Evolutionary conservation across 2,329 filamentous ascomycete species (phyloP), one percentile per base, ranked within the genome.

Genomic region (Claviceps digitariae): DNA sequence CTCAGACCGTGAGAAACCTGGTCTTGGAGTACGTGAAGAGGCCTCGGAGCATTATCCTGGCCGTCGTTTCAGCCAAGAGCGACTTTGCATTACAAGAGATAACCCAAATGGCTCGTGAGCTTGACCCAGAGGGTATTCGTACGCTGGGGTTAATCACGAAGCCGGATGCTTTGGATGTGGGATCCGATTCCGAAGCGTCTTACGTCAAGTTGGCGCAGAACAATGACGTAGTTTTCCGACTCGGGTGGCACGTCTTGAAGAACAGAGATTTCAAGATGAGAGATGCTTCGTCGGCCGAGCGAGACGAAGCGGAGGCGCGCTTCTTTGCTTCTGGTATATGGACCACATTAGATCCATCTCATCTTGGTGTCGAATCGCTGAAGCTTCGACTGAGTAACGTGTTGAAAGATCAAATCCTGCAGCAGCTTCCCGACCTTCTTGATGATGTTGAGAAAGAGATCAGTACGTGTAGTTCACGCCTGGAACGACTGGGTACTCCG

Each of bases 111-210:
- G 49, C 49, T 2, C 52, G 52, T 0, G 25, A 54, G 38, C 29
- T 52, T 15, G 52, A 56, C 17, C 54, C 54, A 2, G 20, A 43
- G 15, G 64, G 69, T 1, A 27, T 43, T 1, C 73, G 77, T 6
- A 81, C 77, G 0, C 61, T 81, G 2, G 77, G 77, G 9, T 70
- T 81, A 55, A 74, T 81, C 57, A 82, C 79, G 0, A 81, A 81
- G 60, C 76, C 76, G 0, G 77, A 81, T 56, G 62, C 57, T 4
- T 41, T 60, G 12, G 54, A 53, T 38, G 51, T 46, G 2, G 61
- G 58, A 3, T 74, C 73, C 0, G 69, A 66, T 0, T 70, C 65
- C 27, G 73, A 78, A 56, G 53, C 53, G 0, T 52, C 62, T 6
- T 77, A 69, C 45, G 40, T 74, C 1, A 62, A 65, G 0, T 65